Evolutionary conservation across 371 early-diverging fungal species (phyloP), one percentile per base, ranked within the genome.

Genomic region (Mortierella sp.): DNA sequence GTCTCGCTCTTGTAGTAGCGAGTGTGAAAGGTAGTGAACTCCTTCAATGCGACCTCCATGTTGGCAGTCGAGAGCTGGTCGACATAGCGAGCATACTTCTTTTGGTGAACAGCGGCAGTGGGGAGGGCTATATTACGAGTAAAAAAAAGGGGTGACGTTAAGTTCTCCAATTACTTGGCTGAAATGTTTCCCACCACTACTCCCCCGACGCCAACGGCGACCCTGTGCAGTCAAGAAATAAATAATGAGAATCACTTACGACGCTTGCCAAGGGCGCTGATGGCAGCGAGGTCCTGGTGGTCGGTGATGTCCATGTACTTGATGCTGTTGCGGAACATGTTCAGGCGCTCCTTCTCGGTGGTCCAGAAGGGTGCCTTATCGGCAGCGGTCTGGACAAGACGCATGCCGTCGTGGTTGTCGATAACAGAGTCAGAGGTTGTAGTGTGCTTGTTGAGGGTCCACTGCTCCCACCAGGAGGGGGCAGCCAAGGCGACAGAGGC

Each of bases 271-370:
- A 73, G 44, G 34, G 76, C 16, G 11, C 58, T 76, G 63, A 43
- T 22, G 26, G 47, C 34, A 50, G 67, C 76, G 8, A 79, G 73
- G 44, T 87, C 79, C 47, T 80, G 81, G 66, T 88, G 76, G 66
- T 96, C 95, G 26, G 98, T 98, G 68, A 97, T 91, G 83, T 98
- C 98, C 92, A 97, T 96, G 79, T 93, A 97, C 34, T 86, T 85
- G 67, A 92, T 88, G 29, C 91, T 91, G 9, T 88, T 86, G 29
- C 93, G 89, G 48, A 93, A 79, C 68, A 98, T 90, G 1, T 84
- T 88, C 22, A 91, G 79, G 34, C 94, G 94, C 73, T 96, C 89
- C 19, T 79, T 69, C 64, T 93, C 88, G 13, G 85, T 85, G 89
- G 95, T 89, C 93, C 93, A 95, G 75, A 80, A 85, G 37, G 91